These are phyloP conservation scores for Emericellopsis cladophorae DNA, from an alignment of 2,329 filamentous ascomycete genomes.

Conservation along the genomic window DNA sequence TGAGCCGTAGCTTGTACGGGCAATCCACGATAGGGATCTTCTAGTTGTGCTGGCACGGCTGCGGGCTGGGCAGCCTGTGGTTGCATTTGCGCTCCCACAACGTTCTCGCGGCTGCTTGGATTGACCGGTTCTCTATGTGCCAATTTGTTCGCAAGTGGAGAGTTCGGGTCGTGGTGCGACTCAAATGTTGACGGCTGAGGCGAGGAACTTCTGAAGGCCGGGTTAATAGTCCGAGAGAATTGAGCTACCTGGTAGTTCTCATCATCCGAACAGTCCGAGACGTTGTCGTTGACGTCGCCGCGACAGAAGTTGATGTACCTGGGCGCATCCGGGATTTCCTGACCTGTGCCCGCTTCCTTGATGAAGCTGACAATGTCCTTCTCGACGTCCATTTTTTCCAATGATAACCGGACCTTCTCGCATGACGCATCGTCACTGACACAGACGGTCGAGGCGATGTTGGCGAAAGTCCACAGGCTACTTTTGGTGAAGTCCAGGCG, in stretches of 20 bases:
- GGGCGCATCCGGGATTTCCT: slow-evolving; percentile 93
- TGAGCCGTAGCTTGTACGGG: slow-evolving; percentile 5
- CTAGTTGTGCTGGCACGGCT: not conserved
- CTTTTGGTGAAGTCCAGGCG: slow-evolving; percentile 94
- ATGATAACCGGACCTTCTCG: slow-evolving; percentile 84
- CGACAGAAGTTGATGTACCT: slow-evolving; percentile 99
- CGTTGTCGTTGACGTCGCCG: slow-evolving; percentile 68
- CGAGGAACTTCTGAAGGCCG: slow-evolving; percentile 88
- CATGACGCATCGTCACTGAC: slow-evolving; percentile 95
- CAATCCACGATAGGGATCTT: slow-evolving; percentile 5
- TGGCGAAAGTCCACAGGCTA: slow-evolving; percentile 95
- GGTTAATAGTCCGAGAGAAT: slow-evolving; percentile 90
- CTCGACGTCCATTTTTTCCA: slow-evolving; percentile 94
- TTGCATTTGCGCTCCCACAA: slow-evolving; percentile 37
- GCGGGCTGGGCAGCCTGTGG: slow-evolving; percentile 4
- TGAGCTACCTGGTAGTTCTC: slow-evolving; percentile 90
- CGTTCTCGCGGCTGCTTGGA: slow-evolving; percentile 35
- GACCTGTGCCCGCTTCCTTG: slow-evolving; percentile 75
- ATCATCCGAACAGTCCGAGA: slow-evolving; percentile 75
- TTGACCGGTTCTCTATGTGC: slow-evolving; percentile 39
- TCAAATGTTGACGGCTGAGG: slow-evolving; percentile 89
- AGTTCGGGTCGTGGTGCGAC: slow-evolving; percentile 80
- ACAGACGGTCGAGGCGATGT: slow-evolving; percentile 92
- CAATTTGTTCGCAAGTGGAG: slow-evolving; percentile 57
- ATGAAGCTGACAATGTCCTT: slow-evolving; percentile 90